Evolutionary conservation across 306 rosid genomes (phyloP).

Genomic region (Gleditsia sinensis): DNA sequence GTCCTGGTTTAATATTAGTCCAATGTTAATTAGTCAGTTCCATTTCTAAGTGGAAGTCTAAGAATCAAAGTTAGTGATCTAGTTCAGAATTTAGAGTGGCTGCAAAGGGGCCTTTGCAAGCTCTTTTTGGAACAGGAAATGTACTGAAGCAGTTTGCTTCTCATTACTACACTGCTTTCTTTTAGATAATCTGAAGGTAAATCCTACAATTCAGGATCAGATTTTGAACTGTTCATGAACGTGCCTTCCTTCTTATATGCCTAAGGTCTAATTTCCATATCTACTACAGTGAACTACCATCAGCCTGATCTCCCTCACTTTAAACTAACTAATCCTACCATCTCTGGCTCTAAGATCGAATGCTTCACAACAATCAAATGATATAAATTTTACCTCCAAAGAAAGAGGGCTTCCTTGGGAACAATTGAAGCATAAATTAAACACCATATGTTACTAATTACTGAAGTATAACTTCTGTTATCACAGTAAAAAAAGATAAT

Average conservation of each 20-base stretch:
- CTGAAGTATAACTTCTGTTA: conserved; percentile 3
- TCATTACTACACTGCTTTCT: not conserved
- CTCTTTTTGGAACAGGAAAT: not conserved
- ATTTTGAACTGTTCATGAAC: conserved; percentile 19
- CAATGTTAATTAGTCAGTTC: not conserved
- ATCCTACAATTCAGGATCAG: conserved; percentile 17
- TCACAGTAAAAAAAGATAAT: conserved; percentile 32
- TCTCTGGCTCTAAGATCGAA: conserved; percentile 21
- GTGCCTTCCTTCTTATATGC: conserved; percentile 13
- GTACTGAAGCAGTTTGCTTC: not conserved
- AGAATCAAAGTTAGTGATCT: not conserved
- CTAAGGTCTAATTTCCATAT: conserved; percentile 21
- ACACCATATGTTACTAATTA: not conserved
- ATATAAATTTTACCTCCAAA: not conserved
- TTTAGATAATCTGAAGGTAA: conserved; percentile 18
- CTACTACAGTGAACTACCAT: conserved; percentile 1
- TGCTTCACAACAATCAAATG: conserved; percentile 25
- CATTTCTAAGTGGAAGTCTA: not conserved
- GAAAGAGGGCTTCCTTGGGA: conserved; percentile 7
- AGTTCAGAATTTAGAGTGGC: not conserved
- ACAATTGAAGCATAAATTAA: conserved; percentile 30
- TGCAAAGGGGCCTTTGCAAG: not conserved
- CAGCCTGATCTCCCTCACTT: not conserved
- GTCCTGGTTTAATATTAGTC: not conserved
- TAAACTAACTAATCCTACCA: conserved; percentile 16